These are phyloP conservation scores for Colletotrichum endophyticum DNA, from an alignment of 2,329 filamentous ascomycete species.

Conservation along the genomic window DNA sequence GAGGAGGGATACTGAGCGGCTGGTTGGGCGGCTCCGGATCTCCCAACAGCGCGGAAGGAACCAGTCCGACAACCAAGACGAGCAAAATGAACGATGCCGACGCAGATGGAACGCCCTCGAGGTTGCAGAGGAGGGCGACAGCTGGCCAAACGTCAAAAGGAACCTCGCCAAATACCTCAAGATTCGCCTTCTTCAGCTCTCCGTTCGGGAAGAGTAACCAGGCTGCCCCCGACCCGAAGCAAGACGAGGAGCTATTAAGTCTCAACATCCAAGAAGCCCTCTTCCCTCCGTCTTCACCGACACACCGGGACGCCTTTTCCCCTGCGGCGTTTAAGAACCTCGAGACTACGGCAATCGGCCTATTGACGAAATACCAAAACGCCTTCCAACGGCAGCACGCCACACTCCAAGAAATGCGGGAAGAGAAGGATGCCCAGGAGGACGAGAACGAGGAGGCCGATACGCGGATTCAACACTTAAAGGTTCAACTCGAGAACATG, in stretches of 20 bases:
- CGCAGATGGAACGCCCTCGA: conserved; percentile 36
- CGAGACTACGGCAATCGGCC: conserved; percentile 59
- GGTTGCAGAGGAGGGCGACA: conserved; percentile 22
- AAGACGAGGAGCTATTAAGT: conserved; percentile 58
- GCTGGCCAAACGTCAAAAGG: conserved; percentile 37
- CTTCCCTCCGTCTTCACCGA: conserved; percentile 49
- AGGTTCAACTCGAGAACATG: conserved; percentile 66
- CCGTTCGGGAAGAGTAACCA: conserved; percentile 44
- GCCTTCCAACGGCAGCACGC: conserved; percentile 61
- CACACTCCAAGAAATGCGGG: conserved; percentile 54
- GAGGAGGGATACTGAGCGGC: conserved; percentile 32
- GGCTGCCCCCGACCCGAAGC: conserved; percentile 23
- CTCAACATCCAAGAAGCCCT: conserved; percentile 61
- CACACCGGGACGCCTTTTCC: conserved; percentile 57
- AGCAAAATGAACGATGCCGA: conserved; percentile 14
- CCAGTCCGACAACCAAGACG: conserved; percentile 12
- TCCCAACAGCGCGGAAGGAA: conserved; percentile 24
- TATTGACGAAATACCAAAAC: conserved; percentile 60
- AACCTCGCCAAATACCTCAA: conserved; percentile 36
- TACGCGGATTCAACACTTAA: conserved; percentile 57
- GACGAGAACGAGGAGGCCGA: conserved; percentile 63
- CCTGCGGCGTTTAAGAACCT: conserved; percentile 66
- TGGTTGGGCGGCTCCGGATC: conserved; percentile 36
- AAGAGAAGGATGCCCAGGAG: conserved; percentile 56
- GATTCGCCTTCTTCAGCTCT: conserved; percentile 51